A percentile compares a stretch with the other conserved stretches of the same genome.
Conservation (phyloP, 768 basidiomycete genomes). For the Pisolithus marmoratus region DNA sequence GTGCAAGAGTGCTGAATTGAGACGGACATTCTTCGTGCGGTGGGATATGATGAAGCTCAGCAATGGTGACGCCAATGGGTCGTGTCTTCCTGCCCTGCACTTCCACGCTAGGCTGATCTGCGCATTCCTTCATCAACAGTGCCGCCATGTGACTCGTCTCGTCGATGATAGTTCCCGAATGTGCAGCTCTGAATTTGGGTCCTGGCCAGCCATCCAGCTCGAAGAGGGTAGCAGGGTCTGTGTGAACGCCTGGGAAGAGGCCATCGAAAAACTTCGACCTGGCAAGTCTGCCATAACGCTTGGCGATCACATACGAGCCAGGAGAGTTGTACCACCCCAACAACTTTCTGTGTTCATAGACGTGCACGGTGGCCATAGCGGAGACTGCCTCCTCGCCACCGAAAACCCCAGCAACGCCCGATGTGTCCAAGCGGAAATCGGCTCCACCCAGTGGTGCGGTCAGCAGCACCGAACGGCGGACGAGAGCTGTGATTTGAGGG, state of each 20-base stretch:
- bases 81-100: conserved; percentile 7
- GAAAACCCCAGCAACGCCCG: conserved; percentile 12
- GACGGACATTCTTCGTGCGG: not conserved
- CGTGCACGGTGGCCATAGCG: conserved; percentile 29
- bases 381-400: conserved; percentile 27
- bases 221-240: conserved; percentile 17
- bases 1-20: not conserved
- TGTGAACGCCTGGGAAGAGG: conserved; percentile 18
- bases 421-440: conserved; percentile 16
- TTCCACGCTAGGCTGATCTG: not conserved
- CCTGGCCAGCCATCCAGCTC: conserved; percentile 17
- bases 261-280: conserved; percentile 22
- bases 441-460: conserved; percentile 3
- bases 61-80: conserved; percentile 11
- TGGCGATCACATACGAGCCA: conserved; percentile 27
- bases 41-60: conserved; percentile 7
- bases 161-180: conserved; percentile 14
- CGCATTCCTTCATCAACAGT: conserved; percentile 12
- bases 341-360: conserved; percentile 19
- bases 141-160: conserved; percentile 17
- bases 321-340: conserved; percentile 32
- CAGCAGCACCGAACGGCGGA: not conserved
- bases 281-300: conserved; percentile 23
- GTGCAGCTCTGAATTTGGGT: conserved; percentile 13
- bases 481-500: not conserved